phyloP scores from a whole-genome alignment of 768 basidiomycete genomes.

The Sarcodon sp. region DNA sequence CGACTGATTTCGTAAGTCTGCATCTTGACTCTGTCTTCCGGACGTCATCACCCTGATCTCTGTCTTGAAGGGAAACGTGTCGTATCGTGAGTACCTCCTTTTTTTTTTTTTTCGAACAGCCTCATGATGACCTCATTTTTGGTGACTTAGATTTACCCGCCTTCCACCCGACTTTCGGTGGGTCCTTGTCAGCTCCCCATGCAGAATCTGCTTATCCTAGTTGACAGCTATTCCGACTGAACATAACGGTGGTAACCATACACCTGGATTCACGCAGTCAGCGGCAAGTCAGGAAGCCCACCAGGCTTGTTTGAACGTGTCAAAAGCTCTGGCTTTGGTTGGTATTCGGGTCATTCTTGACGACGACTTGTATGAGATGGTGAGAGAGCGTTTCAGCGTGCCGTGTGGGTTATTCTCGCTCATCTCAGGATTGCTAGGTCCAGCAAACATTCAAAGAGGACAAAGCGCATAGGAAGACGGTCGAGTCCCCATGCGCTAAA shows the following conservation, averaged over 20 bases:
- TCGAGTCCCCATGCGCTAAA: too few relatives aligned
- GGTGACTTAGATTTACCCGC: constrained; percentile 39
- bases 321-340: constrained; percentile 58
- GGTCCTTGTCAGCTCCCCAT: constrained; percentile 2
- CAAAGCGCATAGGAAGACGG: neutral
- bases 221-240: constrained; percentile 62
- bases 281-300: constrained; percentile 53
- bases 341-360: constrained; percentile 61
- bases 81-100: constrained; percentile 47
- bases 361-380: constrained; percentile 43
- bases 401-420: neutral
- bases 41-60: constrained; percentile 4
- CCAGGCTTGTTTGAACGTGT: constrained; percentile 49
- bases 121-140: too few relatives aligned
- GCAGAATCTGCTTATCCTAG: neutral
- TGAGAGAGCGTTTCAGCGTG: constrained; percentile 15
- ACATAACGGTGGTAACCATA: constrained; percentile 67
- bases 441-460: neutral
- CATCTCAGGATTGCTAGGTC: neutral
- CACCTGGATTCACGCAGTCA: constrained; percentile 50
- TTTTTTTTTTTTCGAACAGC: neutral
- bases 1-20: constrained; percentile 68
- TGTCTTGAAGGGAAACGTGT: constrained; percentile 50
- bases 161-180: constrained; percentile 61
- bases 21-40: neutral